These are phyloP conservation scores for Sclerotinia borealis DNA, from an alignment of 2,329 filamentous ascomycete species.

Conservation along the genomic window DNA sequence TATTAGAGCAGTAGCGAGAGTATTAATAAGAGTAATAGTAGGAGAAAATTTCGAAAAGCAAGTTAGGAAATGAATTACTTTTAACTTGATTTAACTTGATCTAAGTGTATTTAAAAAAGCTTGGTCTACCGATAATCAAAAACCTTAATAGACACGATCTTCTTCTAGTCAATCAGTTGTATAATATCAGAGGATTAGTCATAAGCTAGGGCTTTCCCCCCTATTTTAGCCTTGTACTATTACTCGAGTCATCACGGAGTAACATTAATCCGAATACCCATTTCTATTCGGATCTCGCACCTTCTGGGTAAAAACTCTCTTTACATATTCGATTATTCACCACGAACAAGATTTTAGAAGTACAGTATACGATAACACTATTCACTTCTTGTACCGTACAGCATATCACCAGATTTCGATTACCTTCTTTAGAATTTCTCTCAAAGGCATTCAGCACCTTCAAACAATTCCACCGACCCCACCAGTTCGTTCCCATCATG, in stretches of 20 bases:
- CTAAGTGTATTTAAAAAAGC: too few relatives aligned
- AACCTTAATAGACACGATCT: too few relatives aligned
- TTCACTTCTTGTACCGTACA: neutral
- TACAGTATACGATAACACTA: neutral
- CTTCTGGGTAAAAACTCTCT: conserved; percentile 3
- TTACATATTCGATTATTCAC: neutral
- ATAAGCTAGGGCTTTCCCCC: too few relatives aligned
- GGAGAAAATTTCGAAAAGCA: too few relatives aligned
- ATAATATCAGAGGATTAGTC: too few relatives aligned
- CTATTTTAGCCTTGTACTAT: too few relatives aligned
- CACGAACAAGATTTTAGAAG: neutral
- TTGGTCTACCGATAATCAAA: too few relatives aligned
- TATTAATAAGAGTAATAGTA: too few relatives aligned
- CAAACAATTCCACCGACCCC: neutral
- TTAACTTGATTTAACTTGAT: too few relatives aligned
- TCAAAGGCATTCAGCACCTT: neutral
- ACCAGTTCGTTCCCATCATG: conserved; percentile 18
- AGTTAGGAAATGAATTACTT: too few relatives aligned
- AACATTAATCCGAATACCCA: neutral
- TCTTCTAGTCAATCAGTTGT: too few relatives aligned
- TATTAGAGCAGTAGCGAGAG: too few relatives aligned
- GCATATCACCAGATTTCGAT: neutral
- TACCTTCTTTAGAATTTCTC: neutral
- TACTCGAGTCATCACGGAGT: neutral
- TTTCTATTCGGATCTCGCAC: neutral